Conservation (phyloP, 2,329 filamentous ascomycete species). For the Camillea tinctor region DNA sequence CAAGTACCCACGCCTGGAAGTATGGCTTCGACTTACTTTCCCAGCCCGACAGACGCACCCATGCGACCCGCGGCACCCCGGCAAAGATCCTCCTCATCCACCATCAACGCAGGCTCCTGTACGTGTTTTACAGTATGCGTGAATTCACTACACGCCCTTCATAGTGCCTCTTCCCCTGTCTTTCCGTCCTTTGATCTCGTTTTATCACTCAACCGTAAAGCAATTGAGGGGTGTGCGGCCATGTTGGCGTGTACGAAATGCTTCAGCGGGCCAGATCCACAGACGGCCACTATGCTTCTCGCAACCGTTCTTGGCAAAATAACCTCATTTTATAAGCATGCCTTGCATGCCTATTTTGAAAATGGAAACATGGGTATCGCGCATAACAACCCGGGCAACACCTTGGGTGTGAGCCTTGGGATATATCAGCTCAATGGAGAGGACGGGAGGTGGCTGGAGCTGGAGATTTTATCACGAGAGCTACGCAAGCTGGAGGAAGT, state of each 20-base stretch:
- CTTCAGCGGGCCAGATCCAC: constrained; percentile 42
- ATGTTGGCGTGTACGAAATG: constrained; percentile 48
- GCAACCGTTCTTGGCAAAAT: constrained; percentile 49
- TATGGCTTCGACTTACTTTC: constrained; percentile 38
- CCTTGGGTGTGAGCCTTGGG: constrained; percentile 41
- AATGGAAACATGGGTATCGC: constrained; percentile 19
- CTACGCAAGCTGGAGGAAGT: constrained; percentile 47
- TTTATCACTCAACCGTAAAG: constrained; percentile 45
- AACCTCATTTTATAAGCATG: constrained; percentile 45
- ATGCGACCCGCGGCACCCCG: constrained; percentile 30
- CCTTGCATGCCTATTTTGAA: constrained; percentile 40
- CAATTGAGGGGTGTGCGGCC: constrained; percentile 46
- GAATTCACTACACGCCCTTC: constrained; percentile 46
- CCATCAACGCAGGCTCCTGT: constrained; percentile 35
- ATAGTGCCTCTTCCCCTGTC: constrained; percentile 41
- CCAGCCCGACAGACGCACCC: constrained; percentile 38
- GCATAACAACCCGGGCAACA: constrained; percentile 16
- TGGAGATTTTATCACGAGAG: constrained; percentile 48
- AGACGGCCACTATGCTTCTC: constrained; percentile 49
- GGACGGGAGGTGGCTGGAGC: constrained; percentile 46
- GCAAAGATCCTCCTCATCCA: constrained; percentile 30
- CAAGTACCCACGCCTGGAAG: constrained; percentile 37
- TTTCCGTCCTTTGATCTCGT: constrained; percentile 44
- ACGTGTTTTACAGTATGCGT: constrained; percentile 48
- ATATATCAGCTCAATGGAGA: constrained; percentile 46